Conservation (phyloP, 108 stramenopile species). For the Nannochloropsis gaditana region DNA sequence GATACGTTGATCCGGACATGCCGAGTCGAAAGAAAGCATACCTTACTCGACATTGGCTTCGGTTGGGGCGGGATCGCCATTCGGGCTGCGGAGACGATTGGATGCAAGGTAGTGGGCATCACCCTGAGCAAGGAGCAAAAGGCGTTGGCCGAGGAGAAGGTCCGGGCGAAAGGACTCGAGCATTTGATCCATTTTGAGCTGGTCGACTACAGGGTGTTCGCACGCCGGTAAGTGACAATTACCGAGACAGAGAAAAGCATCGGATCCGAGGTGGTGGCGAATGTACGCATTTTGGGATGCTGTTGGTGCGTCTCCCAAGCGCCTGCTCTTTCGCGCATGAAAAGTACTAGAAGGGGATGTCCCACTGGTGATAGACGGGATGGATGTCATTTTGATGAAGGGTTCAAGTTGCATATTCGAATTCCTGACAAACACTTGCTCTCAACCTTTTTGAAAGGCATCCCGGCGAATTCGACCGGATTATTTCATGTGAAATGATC, state of each 20-base stretch:
- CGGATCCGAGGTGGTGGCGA: neutral
- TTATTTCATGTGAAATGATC: slow-evolving; percentile 94
- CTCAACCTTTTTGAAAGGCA: neutral
- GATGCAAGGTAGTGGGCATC: slow-evolving; percentile 82
- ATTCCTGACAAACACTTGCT: neutral
- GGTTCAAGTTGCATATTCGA: too few species aligned
- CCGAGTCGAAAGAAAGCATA: slow-evolving; percentile 58
- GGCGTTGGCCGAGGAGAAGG: slow-evolving; percentile 73
- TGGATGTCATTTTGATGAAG: too few species aligned
- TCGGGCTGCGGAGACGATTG: slow-evolving; percentile 66
- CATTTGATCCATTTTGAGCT: slow-evolving; percentile 79
- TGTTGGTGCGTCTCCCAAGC: too few species aligned
- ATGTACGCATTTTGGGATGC: too few species aligned
- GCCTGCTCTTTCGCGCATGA: too few species aligned
- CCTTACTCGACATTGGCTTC: slow-evolving; percentile 85
- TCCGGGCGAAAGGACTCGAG: slow-evolving; percentile 66
- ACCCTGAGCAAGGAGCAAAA: slow-evolving; percentile 89
- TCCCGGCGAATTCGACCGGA: slow-evolving; percentile 70
- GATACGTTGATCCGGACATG: slow-evolving; percentile 70
- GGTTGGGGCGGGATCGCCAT: slow-evolving; percentile 91
- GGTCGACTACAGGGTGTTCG: slow-evolving; percentile 74
- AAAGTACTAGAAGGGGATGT: too few species aligned
- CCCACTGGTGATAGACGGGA: too few species aligned
- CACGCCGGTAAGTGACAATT: slow-evolving; percentile 29
- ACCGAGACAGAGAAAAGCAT: slow-evolving; percentile 1